Percentiles rank a stretch among this genome's conserved stretches.
Conservation (phyloP, 2,329 filamentous ascomycete genomes). For the Stagonosporopsis cucurbitacearum region DNA sequence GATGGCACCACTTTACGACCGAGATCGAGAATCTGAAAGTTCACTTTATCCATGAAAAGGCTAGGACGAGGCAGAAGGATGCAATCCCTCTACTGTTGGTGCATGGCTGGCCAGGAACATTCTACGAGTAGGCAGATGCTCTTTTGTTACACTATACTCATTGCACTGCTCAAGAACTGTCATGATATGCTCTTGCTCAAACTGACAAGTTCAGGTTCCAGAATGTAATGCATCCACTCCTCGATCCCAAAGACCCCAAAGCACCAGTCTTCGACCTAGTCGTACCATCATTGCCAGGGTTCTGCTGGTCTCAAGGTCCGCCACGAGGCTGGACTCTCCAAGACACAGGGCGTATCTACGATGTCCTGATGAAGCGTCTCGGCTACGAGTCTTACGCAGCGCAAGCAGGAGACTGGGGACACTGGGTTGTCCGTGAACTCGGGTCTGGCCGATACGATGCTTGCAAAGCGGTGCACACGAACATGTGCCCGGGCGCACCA, state of each 20-base stretch:
- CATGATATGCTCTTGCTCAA: background rate
- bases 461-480: conserved; percentile 52
- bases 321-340: conserved; percentile 41
- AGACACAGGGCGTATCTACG: conserved; percentile 55
- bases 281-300: conserved; percentile 61
- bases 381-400: conserved; percentile 50
- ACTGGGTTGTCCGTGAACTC: conserved; percentile 51
- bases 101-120: conserved; percentile 56
- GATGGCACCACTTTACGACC: conserved; percentile 46
- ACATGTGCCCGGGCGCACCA: conserved; percentile 50
- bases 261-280: conserved; percentile 61
- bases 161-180: background rate
- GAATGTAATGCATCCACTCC: conserved; percentile 48
- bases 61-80: conserved; percentile 33
- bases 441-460: conserved; percentile 43
- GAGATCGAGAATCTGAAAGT: conserved; percentile 45
- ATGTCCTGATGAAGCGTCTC: conserved; percentile 41
- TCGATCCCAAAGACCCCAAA: conserved; percentile 35
- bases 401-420: conserved; percentile 53
- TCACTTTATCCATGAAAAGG: conserved; percentile 51
- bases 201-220: conserved; percentile 24
- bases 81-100: conserved; percentile 53
- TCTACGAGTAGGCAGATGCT: conserved; percentile 47
- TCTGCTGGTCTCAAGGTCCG: conserved; percentile 30
- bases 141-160: background rate